phyloP scores from a whole-genome alignment of 2,329 filamentous ascomycete genomes.

The Penicillium sp. region DNA sequence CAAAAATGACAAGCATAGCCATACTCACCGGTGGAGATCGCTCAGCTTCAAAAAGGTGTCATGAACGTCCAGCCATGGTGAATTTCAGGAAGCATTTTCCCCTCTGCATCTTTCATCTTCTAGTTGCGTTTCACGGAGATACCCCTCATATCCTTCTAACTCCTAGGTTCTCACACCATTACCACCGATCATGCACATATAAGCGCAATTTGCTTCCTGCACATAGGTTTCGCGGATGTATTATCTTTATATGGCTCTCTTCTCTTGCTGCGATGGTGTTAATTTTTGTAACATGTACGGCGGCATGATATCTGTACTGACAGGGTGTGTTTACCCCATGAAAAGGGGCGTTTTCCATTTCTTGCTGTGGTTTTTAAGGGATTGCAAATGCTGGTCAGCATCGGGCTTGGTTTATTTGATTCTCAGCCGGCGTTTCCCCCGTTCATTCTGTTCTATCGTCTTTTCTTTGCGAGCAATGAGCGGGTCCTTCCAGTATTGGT shows the following conservation, averaged over 20 bases:
- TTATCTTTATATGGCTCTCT: slow-evolving; percentile 26
- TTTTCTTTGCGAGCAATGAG: neutral
- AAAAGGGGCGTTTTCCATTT: slow-evolving; percentile 19
- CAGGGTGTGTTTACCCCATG: slow-evolving; percentile 6
- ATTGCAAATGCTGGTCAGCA: slow-evolving; percentile 18
- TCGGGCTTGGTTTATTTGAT: slow-evolving; percentile 2
- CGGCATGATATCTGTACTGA: slow-evolving; percentile 12
- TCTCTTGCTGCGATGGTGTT: slow-evolving; percentile 12
- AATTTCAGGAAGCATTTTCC: slow-evolving; percentile 11
- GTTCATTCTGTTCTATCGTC: neutral
- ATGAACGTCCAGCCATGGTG: slow-evolving; percentile 3
- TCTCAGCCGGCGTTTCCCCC: slow-evolving; percentile 5
- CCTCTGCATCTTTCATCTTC: slow-evolving; percentile 14
- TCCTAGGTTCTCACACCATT: neutral
- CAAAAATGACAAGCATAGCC: slow-evolving; percentile 15
- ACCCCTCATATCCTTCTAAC: slow-evolving; percentile 10
- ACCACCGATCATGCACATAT: slow-evolving; percentile 23
- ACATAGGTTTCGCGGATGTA: slow-evolving; percentile 36
- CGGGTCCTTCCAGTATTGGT: slow-evolving; percentile 5
- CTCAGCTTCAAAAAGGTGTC: slow-evolving; percentile 27
- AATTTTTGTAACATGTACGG: slow-evolving; percentile 19
- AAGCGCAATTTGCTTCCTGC: slow-evolving; percentile 25
- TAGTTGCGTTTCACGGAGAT: slow-evolving; percentile 20
- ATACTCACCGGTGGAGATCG: slow-evolving; percentile 25
- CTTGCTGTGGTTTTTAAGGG: neutral